These are phyloP conservation scores for Tolypocladium tropicale DNA, from an alignment of 2,329 filamentous ascomycete genomes.

Conservation along the genomic window DNA sequence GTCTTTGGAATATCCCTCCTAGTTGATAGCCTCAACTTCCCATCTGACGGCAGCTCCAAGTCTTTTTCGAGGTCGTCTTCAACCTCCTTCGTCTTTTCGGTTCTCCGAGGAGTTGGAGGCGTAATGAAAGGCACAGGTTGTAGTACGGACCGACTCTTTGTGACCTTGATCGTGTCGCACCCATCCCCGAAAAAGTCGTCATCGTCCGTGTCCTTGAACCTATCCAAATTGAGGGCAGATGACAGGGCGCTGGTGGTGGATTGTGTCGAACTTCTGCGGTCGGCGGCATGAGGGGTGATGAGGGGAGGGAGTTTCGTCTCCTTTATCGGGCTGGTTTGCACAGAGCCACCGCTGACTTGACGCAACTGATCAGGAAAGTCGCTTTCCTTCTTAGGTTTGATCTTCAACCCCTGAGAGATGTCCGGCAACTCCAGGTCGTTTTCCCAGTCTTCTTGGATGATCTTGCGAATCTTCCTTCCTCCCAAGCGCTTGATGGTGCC, in stretches of 20 bases:
- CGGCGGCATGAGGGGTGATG: conserved; percentile 13
- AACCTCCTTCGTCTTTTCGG: conserved; percentile 18
- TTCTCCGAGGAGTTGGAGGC: conserved; percentile 43
- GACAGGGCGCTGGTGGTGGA: conserved; percentile 24
- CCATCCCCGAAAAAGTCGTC: conserved; percentile 56
- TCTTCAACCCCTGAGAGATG: conserved; percentile 45
- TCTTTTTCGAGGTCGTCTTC: conserved; percentile 65
- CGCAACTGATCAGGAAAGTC: conserved; percentile 59
- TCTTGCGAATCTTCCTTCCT: conserved; percentile 59
- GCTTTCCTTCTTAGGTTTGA: conserved; percentile 51
- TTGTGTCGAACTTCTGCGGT: conserved; percentile 19
- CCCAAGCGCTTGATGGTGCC: conserved; percentile 90
- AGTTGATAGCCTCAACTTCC: conserved; percentile 54
- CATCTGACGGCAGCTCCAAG: conserved; percentile 59
- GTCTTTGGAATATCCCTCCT: conserved; percentile 53
- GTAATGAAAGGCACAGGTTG: conserved; percentile 44
- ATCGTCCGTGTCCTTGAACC: conserved; percentile 53
- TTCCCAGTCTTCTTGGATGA: conserved; percentile 71
- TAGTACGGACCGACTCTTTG: conserved; percentile 44
- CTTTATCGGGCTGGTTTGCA: conserved; percentile 42
- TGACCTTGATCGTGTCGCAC: conserved; percentile 56
- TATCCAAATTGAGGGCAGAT: conserved; percentile 47
- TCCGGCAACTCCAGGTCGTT: conserved; percentile 65
- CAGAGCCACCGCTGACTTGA: conserved; percentile 51
- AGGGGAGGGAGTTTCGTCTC: conserved; percentile 14